phyloP scores from a whole-genome alignment of 2,329 filamentous ascomycete genomes.

The Phyllosticta capitalensis region DNA sequence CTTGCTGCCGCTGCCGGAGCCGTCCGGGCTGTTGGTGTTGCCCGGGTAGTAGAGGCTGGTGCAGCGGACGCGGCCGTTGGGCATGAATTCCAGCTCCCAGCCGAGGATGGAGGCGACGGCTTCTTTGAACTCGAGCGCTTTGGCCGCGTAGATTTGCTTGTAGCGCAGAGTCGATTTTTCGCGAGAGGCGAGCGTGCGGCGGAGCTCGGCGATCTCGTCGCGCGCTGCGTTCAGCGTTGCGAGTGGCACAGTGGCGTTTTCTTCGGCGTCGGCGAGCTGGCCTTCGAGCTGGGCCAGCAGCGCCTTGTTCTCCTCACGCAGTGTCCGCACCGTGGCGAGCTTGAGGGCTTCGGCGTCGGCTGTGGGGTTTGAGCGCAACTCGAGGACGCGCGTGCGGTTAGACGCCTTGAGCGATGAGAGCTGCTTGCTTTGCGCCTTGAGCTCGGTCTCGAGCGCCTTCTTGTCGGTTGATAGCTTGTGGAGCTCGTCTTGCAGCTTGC shows the following conservation, averaged over 20 bases:
- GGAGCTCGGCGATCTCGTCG: conserved; percentile 58
- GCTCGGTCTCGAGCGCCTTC: conserved; percentile 63
- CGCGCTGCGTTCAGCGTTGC: conserved; percentile 67
- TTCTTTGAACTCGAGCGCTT: conserved; percentile 90
- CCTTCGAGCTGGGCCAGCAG: conserved; percentile 62
- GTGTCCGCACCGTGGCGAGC: conserved; percentile 62
- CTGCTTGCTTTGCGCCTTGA: conserved; percentile 63
- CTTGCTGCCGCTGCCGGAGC: conserved; percentile 25
- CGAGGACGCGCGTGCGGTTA: conserved; percentile 70
- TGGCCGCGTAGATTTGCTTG: conserved; percentile 85
- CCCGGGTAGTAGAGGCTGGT: conserved; percentile 74
- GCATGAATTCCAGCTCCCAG: conserved; percentile 91
- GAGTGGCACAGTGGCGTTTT: conserved; percentile 56
- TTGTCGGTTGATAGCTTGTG: conserved; percentile 59
- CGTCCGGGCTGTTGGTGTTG: conserved; percentile 48
- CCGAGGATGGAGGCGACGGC: conserved; percentile 85
- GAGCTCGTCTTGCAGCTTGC: conserved; percentile 72
- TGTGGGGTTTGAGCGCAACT: conserved; percentile 86
- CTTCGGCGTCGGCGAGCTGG: conserved; percentile 18
- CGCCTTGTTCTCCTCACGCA: conserved; percentile 76
- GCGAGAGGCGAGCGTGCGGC: conserved; percentile 44
- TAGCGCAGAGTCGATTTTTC: conserved; percentile 79
- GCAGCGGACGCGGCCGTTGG: conserved; percentile 92
- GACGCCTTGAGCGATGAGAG: conserved; percentile 57
- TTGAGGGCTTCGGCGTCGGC: conserved; percentile 79